phyloP scores from a whole-genome alignment of 345 rosid species.

The Rhodamnia rubescens region DNA sequence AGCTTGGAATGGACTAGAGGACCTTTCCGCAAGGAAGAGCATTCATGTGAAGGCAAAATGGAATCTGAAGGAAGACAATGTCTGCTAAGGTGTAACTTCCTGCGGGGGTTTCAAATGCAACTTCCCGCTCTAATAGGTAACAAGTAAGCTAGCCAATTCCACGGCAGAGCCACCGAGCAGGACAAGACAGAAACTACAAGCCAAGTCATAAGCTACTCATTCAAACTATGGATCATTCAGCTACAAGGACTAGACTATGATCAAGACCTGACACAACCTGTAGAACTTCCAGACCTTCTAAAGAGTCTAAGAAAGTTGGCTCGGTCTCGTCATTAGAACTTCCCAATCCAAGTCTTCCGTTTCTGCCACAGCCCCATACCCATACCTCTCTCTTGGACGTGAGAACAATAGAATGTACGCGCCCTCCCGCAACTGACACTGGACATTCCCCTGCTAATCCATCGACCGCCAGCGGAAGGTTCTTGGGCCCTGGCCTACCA shows the following conservation, averaged over 20 bases:
- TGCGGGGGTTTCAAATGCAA: background rate
- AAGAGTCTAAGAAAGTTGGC: constrained; percentile 42
- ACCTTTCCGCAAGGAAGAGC: background rate
- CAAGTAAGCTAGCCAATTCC: background rate
- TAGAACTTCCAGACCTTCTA: constrained; percentile 43
- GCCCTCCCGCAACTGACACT: constrained; percentile 52
- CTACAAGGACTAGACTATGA: constrained; percentile 52
- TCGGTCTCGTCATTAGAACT: constrained; percentile 61
- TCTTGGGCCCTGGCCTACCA: constrained; percentile 56
- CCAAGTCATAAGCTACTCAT: background rate
- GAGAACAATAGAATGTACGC: constrained; percentile 61
- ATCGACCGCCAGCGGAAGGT: constrained; percentile 32
- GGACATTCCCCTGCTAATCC: constrained; percentile 42
- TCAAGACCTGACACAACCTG: constrained; percentile 75
- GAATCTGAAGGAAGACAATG: background rate
- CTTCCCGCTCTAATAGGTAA: background rate
- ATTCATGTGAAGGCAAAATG: background rate
- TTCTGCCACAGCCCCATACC: constrained; percentile 86
- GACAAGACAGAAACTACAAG: background rate
- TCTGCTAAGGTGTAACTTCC: background rate
- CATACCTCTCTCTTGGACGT: constrained; percentile 58
- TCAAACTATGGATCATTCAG: constrained; percentile 11
- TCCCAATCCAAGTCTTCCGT: constrained; percentile 81
- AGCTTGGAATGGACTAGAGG: background rate
- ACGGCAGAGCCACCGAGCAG: background rate